Conservation (phyloP, 73 alveolate species). For the Paraurostyla sp. region DNA sequence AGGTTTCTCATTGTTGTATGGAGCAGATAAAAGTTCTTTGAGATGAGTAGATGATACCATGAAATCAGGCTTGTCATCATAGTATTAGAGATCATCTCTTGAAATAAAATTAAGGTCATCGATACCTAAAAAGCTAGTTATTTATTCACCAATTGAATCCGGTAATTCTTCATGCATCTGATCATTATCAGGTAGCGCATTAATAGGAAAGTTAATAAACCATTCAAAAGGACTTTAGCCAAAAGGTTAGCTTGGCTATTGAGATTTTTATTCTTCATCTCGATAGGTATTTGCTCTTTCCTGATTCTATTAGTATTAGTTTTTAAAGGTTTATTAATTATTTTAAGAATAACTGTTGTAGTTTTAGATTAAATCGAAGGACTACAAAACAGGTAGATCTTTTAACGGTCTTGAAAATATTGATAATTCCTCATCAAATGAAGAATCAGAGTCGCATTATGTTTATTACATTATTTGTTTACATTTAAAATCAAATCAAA, state of each 20-base stretch:
- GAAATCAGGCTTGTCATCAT: constrained; percentile 55
- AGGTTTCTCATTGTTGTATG: constrained; percentile 53
- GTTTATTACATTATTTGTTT: neutral
- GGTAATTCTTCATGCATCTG: neutral
- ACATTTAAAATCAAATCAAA: neutral
- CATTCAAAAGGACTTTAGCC: constrained; percentile 52
- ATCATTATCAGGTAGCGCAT: constrained; percentile 29
- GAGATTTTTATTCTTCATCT: neutral
- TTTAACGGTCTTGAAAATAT: constrained; percentile 42
- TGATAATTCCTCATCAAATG: constrained; percentile 41
- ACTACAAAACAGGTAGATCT: constrained; percentile 1
- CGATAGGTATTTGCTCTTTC: neutral
- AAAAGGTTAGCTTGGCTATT: neutral
- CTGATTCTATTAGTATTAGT: neutral
- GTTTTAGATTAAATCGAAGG: neutral
- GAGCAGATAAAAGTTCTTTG: constrained; percentile 37
- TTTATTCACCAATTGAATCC: neutral
- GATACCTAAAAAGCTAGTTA: constrained; percentile 19
- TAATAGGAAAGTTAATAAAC: constrained; percentile 40
- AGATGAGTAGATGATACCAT: constrained; percentile 46
- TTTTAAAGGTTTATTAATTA: too few relatives aligned
- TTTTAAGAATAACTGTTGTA: too few relatives aligned
- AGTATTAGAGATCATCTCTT: constrained; percentile 4
- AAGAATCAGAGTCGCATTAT: neutral
- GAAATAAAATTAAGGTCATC: constrained; percentile 43